Evolutionary conservation across 768 basidiomycete species (phyloP).

Genomic region (Lanmaoa rubissima): DNA sequence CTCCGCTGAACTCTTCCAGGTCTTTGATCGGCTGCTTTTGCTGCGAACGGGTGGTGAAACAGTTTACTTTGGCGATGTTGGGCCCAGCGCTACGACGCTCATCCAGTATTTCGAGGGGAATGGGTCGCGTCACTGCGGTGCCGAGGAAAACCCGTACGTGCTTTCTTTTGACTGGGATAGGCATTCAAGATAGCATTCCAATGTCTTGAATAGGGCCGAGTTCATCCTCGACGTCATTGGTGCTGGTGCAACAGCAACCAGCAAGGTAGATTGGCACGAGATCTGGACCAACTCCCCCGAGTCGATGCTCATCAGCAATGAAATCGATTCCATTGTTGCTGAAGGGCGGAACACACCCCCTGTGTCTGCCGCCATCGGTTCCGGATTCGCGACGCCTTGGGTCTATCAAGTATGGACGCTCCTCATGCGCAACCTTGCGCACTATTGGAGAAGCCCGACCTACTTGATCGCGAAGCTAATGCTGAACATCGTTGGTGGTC

Average conservation of each 20-base stretch:
- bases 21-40: conserved; percentile 76
- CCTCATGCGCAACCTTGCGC: conserved; percentile 41
- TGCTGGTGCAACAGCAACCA: conserved; percentile 63
- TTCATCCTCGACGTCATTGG: conserved; percentile 73
- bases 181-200: conserved; percentile 41
- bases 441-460: conserved; percentile 57
- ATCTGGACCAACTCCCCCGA: conserved; percentile 59
- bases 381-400: conserved; percentile 57
- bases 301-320: conserved; percentile 30
- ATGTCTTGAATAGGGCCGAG: conserved; percentile 42
- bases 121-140: conserved; percentile 60
- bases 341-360: conserved; percentile 45
- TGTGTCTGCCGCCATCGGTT: conserved; percentile 36
- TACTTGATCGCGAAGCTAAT: conserved; percentile 60
- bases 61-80: conserved; percentile 70
- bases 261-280: conserved; percentile 55
- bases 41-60: conserved; percentile 74
- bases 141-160: conserved; percentile 62
- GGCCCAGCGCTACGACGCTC: conserved; percentile 55
- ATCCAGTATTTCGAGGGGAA: conserved; percentile 76
- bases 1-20: conserved; percentile 79
- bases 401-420: conserved; percentile 45
- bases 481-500: conserved; percentile 51
- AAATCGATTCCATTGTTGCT: conserved; percentile 47
- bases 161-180: conserved; percentile 40